These are phyloP conservation scores for Cutaneotrichosporon spelunceum DNA, from an alignment of 1,284 basidiomycete species.

Conservation along the genomic window DNA sequence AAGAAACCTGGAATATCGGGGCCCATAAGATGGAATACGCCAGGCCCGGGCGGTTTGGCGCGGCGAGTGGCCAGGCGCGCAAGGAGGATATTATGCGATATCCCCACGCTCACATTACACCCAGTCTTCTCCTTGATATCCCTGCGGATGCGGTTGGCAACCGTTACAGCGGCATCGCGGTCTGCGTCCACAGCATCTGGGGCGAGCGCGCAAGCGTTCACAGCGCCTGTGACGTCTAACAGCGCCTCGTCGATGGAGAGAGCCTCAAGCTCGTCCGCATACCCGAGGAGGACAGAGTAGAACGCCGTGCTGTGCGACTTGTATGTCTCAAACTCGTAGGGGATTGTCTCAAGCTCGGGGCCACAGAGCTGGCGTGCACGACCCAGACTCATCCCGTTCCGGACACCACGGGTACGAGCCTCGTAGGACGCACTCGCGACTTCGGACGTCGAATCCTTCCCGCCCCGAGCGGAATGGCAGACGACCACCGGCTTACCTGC, in stretches of 20 bases:
- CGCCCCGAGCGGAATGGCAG: slow-evolving; percentile 77
- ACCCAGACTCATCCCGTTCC: slow-evolving; percentile 91
- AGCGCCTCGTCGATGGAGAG: slow-evolving; percentile 95
- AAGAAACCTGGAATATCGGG: slow-evolving; percentile 59
- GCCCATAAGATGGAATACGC: slow-evolving; percentile 64
- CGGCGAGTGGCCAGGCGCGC: slow-evolving; percentile 84
- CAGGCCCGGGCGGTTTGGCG: slow-evolving; percentile 77
- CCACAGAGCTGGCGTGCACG: slow-evolving; percentile 72
- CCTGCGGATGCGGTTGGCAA: slow-evolving; percentile 75
- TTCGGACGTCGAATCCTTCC: slow-evolving; percentile 75
- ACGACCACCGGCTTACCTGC: slow-evolving; percentile 86
- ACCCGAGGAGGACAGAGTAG: slow-evolving; percentile 84
- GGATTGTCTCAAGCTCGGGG: slow-evolving; percentile 66
- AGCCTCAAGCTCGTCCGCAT: slow-evolving; percentile 88
- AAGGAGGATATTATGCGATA: slow-evolving; percentile 85
- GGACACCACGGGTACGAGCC: slow-evolving; percentile 79
- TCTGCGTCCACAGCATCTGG: slow-evolving; percentile 35
- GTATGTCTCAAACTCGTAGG: slow-evolving; percentile 65
- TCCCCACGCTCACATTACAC: slow-evolving; percentile 90
- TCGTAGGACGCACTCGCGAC: slow-evolving; percentile 94
- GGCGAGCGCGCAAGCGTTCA: slow-evolving; percentile 50
- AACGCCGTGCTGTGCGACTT: slow-evolving; percentile 77
- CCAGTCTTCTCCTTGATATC: slow-evolving; percentile 72
- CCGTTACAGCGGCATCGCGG: slow-evolving; percentile 59
- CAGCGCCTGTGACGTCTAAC: slow-evolving; percentile 75